Conservation (phyloP, 176 grass and related monocot genomes). For the Oryza australiensis region DNA sequence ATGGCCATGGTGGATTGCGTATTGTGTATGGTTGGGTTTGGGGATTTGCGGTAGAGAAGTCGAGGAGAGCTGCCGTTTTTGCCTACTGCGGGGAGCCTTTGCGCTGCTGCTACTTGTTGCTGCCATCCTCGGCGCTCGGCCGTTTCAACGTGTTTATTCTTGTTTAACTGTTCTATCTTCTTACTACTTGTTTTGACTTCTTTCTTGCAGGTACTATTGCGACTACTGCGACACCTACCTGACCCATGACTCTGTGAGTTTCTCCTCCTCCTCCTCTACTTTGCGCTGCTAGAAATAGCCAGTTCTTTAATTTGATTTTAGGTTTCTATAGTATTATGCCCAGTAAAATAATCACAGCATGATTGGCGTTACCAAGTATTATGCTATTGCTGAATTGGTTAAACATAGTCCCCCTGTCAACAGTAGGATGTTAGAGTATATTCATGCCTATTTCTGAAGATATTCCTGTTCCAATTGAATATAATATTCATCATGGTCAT, state of each 20-base stretch:
- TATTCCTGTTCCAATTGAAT: background rate
- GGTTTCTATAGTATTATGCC: background rate
- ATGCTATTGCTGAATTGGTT: background rate
- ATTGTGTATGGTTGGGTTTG: background rate
- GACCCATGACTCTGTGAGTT: constrained; percentile 88
- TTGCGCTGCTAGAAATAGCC: background rate
- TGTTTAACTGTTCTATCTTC: background rate
- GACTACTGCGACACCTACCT: constrained; percentile 99
- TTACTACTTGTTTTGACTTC: background rate
- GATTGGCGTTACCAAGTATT: background rate
- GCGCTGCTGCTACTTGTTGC: background rate
- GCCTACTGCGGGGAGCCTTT: background rate
- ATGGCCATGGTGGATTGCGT: background rate
- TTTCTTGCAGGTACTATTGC: constrained; percentile 75
- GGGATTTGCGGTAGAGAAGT: background rate
- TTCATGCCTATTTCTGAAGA: background rate
- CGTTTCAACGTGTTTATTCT: background rate
- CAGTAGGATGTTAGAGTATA: background rate
- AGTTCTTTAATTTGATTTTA: background rate
- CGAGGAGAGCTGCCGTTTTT: background rate
- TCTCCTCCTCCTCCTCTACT: background rate
- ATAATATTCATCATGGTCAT: background rate
- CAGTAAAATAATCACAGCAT: background rate
- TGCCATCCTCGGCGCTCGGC: background rate
- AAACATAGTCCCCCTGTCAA: background rate